Evolutionary conservation across 345 rosid genomes (phyloP), one percentile per base, ranked within the genome.

Genomic region (Camelina sativa): DNA sequence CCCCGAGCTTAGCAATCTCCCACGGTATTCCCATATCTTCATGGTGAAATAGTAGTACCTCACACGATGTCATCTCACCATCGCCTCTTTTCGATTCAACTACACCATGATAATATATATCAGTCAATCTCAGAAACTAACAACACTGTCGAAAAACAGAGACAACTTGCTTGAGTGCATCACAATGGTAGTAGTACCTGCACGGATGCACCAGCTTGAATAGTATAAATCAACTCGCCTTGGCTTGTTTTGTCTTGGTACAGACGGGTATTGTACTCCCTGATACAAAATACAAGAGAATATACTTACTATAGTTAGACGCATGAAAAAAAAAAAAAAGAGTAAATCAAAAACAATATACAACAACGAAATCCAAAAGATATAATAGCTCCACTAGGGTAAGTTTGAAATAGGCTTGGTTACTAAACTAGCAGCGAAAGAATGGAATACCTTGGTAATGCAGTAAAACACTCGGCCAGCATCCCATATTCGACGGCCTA

Each of bases 21-120:
- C 97, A 87, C 0, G 99, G 97, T 60, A 95, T 91, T 38, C 99
- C 99, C 99, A 95, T 95, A 81, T 95, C 93, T 58, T 95, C 99
- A 19, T 95, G 82, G 81, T 95, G 99, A 84, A 95, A 95, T 11
- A 95, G 87, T 65, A 91, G 61, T n/a, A 95, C 97, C 80, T 95
- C 99, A 46, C 96, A 90, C 5, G 97, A 89, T 54, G 91, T 84
- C 67, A 82, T 83, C 81, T 89, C 87, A 16, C 99, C 96, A 57
- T 91, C 83, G 20, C 97, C 93, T 82, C 86, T 86, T 74, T 71
- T 90, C 20, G 99, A 91, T 83, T 91, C 99, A 81, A 87, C 98
- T 94, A 88, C 52, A 76, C 79, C 75, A 71, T 41, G 66, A 54
- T 67, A 70, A 25, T 25, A 25, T 25, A 25, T 25, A 25, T 53